phyloP scores from a whole-genome alignment of 257 asterid genomes.

The Galeopsis tetrahit region DNA sequence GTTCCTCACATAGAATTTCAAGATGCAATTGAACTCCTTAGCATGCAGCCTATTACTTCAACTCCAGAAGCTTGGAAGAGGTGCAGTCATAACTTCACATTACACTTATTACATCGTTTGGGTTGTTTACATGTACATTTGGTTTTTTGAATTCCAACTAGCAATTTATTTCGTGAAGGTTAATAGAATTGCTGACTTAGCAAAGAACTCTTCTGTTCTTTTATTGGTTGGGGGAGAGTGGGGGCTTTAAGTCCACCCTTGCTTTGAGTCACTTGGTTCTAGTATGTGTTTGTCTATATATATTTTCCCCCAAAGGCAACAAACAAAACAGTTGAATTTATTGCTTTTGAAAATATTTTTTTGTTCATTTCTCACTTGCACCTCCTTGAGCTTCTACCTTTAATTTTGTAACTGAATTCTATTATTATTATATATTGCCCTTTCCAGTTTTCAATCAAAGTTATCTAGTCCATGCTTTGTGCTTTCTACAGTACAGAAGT shows the following conservation, averaged over 20 bases:
- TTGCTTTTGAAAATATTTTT: background rate
- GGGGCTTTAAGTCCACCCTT: background rate
- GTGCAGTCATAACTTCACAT: conserved; percentile 45
- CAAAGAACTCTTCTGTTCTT: conserved; percentile 5
- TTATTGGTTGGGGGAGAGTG: background rate
- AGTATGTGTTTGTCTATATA: background rate
- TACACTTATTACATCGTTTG: conserved; percentile 12
- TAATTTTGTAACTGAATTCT: background rate
- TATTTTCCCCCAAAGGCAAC: background rate
- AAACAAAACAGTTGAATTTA: background rate
- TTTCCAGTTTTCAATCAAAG: background rate
- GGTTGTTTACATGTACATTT: conserved; percentile 17
- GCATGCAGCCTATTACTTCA: conserved; percentile 98
- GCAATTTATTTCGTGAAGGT: conserved; percentile 27
- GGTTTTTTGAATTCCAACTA: conserved; percentile 23
- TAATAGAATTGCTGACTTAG: conserved; percentile 28
- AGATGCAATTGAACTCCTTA: conserved; percentile 90
- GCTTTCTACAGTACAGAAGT: background rate
- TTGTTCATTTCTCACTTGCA: background rate
- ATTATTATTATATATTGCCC: background rate
- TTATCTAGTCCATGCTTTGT: background rate
- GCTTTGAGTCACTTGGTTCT: conserved; percentile 7
- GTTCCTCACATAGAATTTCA: conserved; percentile 91
- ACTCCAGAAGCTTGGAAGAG: conserved; percentile 95
- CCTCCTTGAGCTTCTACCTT: background rate